Evolutionary conservation across 768 basidiomycete genomes (phyloP).

Genomic region (Russula lepida): DNA sequence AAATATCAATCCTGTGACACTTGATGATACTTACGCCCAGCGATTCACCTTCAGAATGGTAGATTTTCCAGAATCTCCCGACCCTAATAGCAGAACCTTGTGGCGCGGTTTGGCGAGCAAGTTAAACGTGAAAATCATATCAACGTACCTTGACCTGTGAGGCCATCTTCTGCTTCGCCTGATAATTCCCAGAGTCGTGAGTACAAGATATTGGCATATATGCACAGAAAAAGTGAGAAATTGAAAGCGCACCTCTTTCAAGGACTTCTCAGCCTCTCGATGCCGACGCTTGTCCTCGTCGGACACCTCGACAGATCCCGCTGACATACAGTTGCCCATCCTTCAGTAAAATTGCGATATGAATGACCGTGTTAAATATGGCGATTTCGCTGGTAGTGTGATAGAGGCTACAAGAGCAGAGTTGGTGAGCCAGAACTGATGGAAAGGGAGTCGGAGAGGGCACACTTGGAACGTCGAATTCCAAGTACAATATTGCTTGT

Average conservation of each 20-base stretch:
- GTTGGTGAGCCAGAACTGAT: background rate
- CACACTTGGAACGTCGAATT: background rate
- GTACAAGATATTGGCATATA: background rate
- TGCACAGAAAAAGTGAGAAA: background rate
- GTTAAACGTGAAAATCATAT: background rate
- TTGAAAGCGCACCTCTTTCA: slow-evolving; percentile 56
- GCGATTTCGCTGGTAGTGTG: background rate
- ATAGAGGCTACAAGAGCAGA: background rate
- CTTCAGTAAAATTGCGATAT: background rate
- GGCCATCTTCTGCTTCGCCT: slow-evolving; percentile 39
- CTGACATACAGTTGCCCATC: slow-evolving; percentile 22
- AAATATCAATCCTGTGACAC: slow-evolving; percentile 2
- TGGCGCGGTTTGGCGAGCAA: background rate
- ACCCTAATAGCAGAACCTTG: slow-evolving; percentile 82
- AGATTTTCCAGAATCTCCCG: slow-evolving; percentile 90
- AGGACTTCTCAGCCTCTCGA: slow-evolving; percentile 63
- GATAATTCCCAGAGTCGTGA: background rate
- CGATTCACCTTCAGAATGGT: slow-evolving; percentile 72
- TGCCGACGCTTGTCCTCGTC: slow-evolving; percentile 64
- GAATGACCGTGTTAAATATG: background rate
- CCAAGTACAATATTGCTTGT: background rate
- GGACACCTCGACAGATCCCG: slow-evolving; percentile 64
- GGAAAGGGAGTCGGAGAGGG: background rate
- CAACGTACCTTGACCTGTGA: slow-evolving; percentile 63
- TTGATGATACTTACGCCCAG: background rate